Base-by-base conservation (phyloP, 768 basidiomycete species). In the Artomyces pyxidatus region DNA sequence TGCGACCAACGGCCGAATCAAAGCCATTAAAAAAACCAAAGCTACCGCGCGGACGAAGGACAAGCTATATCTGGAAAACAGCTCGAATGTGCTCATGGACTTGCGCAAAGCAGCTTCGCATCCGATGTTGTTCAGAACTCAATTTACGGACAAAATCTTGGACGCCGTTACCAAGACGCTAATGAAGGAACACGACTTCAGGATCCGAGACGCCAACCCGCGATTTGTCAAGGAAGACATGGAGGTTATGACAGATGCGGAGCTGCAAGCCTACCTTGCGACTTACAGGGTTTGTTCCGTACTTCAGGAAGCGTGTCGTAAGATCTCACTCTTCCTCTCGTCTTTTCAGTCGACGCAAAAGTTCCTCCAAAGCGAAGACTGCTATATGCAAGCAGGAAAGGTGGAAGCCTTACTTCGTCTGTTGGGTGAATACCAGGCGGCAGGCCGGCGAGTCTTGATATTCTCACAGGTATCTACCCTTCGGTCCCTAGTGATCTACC, bases 181-280 rank as follows among this genome's bases (percentile, higher is more conserved):
- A 45, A 66, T 98, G 63, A 90, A 90, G 63, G 95, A 97, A 63
- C 83, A 88, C 3, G 90, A 95, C 59, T 98, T 92, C 67, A 86
- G 81, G 67, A 87, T 83, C 64, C 80, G 86, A 14, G 82, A 82
- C 1, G 85, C 86, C 7, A 63, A 88, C 38, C 88, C 81, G 58
- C 80, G 93, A 27, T 78, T 83, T 52, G 91, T 99, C 44, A 89
- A 91, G 62, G 96, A 99, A 65, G 96, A 99, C 65, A 91, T 99
- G 88, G 80, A 88, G 58, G 85, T 96, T 17, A 98, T 98, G 95
- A 95, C 92, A 38, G 96, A 99, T 66, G 85, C 92, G 7, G 96
- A 98, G 67, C 72, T 99, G 29, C 91, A 96, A 59, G 67, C 78
- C 37, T 95, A 94, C 62, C 88, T 86, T 59, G 75, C 77, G 42